A percentile compares a stretch with the other conserved stretches of the same genome.
Conservation (phyloP, 805 yeast genomes). For the Nakazawaea populi region DNA sequence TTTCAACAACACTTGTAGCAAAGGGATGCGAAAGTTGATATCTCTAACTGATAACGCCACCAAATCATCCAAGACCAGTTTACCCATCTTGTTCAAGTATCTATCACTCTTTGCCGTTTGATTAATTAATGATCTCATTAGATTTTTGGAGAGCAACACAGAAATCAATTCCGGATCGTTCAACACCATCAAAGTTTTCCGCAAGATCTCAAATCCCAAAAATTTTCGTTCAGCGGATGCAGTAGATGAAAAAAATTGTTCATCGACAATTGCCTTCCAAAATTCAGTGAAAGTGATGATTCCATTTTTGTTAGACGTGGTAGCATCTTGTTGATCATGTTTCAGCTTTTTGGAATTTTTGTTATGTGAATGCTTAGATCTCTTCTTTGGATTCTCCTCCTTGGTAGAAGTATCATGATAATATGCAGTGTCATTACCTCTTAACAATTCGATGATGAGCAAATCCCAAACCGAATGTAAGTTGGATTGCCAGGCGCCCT, state of each 20-base stretch:
- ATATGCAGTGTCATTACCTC: neutral
- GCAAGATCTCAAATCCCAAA: conserved; percentile 77
- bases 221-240: conserved; percentile 83
- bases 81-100: conserved; percentile 61
- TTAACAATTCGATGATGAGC: conserved; percentile 39
- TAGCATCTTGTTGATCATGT: neutral
- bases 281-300: conserved; percentile 50
- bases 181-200: conserved; percentile 39
- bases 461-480: conserved; percentile 74
- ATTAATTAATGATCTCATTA: conserved; percentile 67
- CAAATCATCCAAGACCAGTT: conserved; percentile 39
- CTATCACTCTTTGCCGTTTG: conserved; percentile 68
- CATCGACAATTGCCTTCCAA: conserved; percentile 78
- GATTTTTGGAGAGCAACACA: conserved; percentile 50
- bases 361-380: conserved; percentile 26
- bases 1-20: conserved; percentile 26
- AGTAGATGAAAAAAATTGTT: conserved; percentile 66
- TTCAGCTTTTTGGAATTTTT: conserved; percentile 12
- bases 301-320: too few relatives aligned
- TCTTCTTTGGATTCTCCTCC: conserved; percentile 28
- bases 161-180: conserved; percentile 16
- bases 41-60: conserved; percentile 28
- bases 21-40: conserved; percentile 26
- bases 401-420: conserved; percentile 17
- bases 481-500: conserved; percentile 69